Evolutionary conservation across 768 basidiomycete genomes (phyloP), one percentile per base, ranked within the genome.

Genomic region (Collybiopsis luxurians): DNA sequence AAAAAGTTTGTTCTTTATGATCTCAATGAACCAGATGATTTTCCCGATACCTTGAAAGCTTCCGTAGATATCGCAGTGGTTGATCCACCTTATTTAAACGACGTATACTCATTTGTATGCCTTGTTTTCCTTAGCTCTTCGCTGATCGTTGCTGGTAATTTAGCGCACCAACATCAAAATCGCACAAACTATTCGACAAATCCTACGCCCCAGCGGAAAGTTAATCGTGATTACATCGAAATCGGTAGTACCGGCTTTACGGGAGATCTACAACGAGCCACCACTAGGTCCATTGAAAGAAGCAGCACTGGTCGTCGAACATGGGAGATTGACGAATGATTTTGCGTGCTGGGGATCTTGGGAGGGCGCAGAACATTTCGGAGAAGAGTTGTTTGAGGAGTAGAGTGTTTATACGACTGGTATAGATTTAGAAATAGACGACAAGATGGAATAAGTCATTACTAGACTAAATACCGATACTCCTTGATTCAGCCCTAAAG

Each of bases 61-160:
- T 59, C 55, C 13, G 63, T 79, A 9, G 78, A 79, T 54, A 57
- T 79, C 17, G 73, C 66, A 0, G 67, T 80, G 27, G 73, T 70
- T 1, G 79, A 80, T 55, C 79, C 79, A 12, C 77, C 78, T 2
- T 80, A 76, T 55, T 62, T 80, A 34, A 78, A 78, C 49, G 76
- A 78, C 67, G 78, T 76, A 40, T 64, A 39, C 28, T 12, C 12
- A n/a, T n/a, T n/a, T n/a, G n/a, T n/a, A n/a, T 38, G 51, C 9
- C 38, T 38, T 42, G 42, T 23, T 19, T 55, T 21, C 31, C 53
- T 43, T 12, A n/a, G 12, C 23, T 21, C 21, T 9, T 24, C 30
- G 13, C 27, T 13, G 46, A 21, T 19, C 31, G 42, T n/a, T 55
- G 21, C 13, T 15, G 31, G 40, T 42, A 34, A 31, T 24, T 24